Conservation (phyloP, 2,329 filamentous ascomycete genomes). For the Daldinia sp. region DNA sequence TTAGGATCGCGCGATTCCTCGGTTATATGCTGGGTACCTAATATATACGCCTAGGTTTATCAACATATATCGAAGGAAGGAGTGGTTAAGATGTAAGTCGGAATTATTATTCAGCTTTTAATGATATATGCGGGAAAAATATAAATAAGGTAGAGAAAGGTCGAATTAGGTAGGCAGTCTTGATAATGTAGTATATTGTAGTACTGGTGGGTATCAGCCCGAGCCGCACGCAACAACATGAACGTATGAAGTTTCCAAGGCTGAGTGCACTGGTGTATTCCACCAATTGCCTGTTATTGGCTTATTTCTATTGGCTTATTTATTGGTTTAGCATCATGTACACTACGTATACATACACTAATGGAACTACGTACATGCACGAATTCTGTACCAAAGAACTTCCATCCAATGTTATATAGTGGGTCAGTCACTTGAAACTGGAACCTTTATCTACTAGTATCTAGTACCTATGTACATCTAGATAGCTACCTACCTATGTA, state of each 20-base stretch:
- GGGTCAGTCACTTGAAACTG: no score
- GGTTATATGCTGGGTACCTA: background rate
- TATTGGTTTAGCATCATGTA: slow-evolving; percentile 14
- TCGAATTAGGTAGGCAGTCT: background rate
- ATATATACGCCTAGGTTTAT: background rate
- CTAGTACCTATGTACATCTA: slow-evolving; percentile 2
- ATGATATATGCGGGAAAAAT: background rate
- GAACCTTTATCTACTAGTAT: no score
- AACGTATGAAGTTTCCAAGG: slow-evolving; percentile 15
- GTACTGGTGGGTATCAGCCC: slow-evolving; percentile 10
- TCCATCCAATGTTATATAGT: no score
- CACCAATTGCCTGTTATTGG: no score
- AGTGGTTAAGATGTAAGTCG: background rate
- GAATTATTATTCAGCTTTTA: background rate
- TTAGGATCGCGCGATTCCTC: background rate
- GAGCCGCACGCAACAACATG: slow-evolving; percentile 19
- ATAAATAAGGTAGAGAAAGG: background rate
- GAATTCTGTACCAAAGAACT: background rate
- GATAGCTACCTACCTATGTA: no score
- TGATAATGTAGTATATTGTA: slow-evolving; percentile 4
- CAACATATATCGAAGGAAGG: slow-evolving; percentile 3
- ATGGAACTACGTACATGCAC: background rate
- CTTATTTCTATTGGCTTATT: background rate
- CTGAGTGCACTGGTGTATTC: background rate
- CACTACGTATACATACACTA: no score